A percentile compares a stretch with the other conserved stretches of the same genome.
Conservation (phyloP, 768 basidiomycete species). For the Tremella yokohamensis region DNA sequence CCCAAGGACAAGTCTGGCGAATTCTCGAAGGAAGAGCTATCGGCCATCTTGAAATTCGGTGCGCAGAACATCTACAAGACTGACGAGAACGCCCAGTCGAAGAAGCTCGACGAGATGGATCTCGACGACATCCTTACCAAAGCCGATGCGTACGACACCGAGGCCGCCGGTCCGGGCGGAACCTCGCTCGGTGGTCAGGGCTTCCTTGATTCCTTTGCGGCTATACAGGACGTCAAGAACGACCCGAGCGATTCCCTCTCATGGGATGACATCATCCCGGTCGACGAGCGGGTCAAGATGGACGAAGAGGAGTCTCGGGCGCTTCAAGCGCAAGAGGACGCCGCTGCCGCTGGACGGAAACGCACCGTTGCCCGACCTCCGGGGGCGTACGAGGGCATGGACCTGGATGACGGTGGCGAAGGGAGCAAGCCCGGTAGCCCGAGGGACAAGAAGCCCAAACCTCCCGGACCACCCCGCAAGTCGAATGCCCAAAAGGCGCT, state of each 20-base stretch:
- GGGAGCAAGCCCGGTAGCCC: slow-evolving; percentile 57
- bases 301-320: slow-evolving; percentile 77
- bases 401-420: slow-evolving; percentile 58
- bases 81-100: slow-evolving; percentile 84
- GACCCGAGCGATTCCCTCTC: slow-evolving; percentile 64
- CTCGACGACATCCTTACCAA: slow-evolving; percentile 95
- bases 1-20: slow-evolving; percentile 53
- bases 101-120: slow-evolving; percentile 98
- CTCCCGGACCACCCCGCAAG: slow-evolving; percentile 64
- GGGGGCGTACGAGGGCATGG: slow-evolving; percentile 83
- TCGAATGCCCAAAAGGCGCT: slow-evolving; percentile 89
- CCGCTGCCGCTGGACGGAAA: slow-evolving; percentile 63
- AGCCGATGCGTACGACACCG: slow-evolving; percentile 95
- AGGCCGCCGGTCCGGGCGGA: slow-evolving; percentile 75
- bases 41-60: slow-evolving; percentile 96
- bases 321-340: slow-evolving; percentile 59
- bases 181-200: slow-evolving; percentile 96
- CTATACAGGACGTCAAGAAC: slow-evolving; percentile 95
- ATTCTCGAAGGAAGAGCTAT: slow-evolving; percentile 80
- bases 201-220: slow-evolving; percentile 91
- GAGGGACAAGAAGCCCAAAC: slow-evolving; percentile 64
- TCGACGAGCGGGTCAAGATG: slow-evolving; percentile 79
- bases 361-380: slow-evolving; percentile 70
- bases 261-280: slow-evolving; percentile 98
- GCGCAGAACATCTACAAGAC: slow-evolving; percentile 99